Conservation (phyloP, 352 stramenopile genomes). For the Globisporangium paroecandrum region DNA sequence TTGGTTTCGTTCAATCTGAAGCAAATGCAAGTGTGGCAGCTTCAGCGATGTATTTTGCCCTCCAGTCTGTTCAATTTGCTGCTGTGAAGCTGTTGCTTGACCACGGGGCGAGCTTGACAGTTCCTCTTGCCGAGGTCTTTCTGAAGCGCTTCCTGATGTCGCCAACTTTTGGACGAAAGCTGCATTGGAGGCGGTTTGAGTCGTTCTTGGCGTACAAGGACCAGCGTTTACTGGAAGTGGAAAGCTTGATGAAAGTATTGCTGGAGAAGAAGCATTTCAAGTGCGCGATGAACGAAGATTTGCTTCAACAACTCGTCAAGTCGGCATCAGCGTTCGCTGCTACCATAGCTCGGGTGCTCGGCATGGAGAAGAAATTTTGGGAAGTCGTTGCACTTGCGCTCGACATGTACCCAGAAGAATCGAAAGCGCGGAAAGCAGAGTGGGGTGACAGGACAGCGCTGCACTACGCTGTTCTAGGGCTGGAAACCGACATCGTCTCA, state of each 20-base stretch:
- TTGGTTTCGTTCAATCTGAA: conserved; percentile 18
- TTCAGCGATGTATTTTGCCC: conserved; percentile 35
- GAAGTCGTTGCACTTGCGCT: conserved; percentile 30
- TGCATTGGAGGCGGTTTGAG: conserved; percentile 35
- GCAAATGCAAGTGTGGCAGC: background rate
- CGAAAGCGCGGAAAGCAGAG: conserved; percentile 28
- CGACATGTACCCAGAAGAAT: conserved; percentile 28
- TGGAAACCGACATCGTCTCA: conserved; percentile 31
- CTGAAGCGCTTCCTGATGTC: conserved; percentile 24
- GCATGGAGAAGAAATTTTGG: conserved; percentile 44
- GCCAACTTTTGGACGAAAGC: background rate
- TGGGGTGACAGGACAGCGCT: conserved; percentile 41
- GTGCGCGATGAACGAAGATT: conserved; percentile 34
- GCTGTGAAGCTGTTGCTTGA: conserved; percentile 41
- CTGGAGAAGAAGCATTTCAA: conserved; percentile 29
- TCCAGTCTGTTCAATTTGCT: conserved; percentile 33
- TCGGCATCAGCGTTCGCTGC: conserved; percentile 31
- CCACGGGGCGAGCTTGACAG: conserved; percentile 31
- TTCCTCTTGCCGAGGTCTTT: conserved; percentile 31
- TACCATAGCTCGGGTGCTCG: conserved; percentile 30
- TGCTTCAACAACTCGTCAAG: conserved; percentile 41
- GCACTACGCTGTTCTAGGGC: conserved; percentile 44
- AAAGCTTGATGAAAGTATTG: conserved; percentile 40
- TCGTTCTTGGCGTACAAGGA: conserved; percentile 28
- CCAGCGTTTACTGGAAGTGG: conserved; percentile 36